A percentile compares a stretch with the other conserved stretches of the same genome.
These are phyloP conservation scores for Aspergillus homomorphus DNA, from an alignment of 495 filamentous ascomycete genomes.

Conservation along the genomic window DNA sequence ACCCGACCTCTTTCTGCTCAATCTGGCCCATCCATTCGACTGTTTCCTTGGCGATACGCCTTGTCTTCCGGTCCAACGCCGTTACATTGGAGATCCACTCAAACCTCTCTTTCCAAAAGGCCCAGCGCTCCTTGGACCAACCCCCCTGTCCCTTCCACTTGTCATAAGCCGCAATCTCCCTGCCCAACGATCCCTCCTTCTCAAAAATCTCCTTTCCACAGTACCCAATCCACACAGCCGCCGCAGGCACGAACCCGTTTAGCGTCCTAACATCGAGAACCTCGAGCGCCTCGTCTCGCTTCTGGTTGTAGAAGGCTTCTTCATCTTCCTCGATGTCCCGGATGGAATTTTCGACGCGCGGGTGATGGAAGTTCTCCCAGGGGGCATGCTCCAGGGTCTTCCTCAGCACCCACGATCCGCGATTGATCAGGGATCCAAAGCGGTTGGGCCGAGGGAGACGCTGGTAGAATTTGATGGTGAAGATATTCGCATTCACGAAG, in stretches of 20 bases:
- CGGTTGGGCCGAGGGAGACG: background rate
- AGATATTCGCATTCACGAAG: background rate
- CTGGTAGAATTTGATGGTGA: background rate
- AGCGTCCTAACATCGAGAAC: conserved; percentile 1
- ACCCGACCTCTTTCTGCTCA: no score
- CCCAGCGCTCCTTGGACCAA: conserved; percentile 4
- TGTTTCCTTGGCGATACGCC: background rate
- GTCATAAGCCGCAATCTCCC: no score
- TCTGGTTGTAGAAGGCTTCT: background rate
- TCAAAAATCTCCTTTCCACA: background rate
- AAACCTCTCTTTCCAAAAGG: conserved; percentile 10
- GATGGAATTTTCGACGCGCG: background rate
- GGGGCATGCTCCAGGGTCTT: background rate
- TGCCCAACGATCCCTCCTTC: background rate
- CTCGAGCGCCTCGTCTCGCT: conserved; percentile 1
- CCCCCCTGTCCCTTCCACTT: background rate
- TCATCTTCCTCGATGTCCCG: background rate
- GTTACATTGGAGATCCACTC: background rate
- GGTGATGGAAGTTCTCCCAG: background rate
- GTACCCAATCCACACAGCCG: conserved; percentile 2
- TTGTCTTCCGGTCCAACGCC: conserved; percentile 1
- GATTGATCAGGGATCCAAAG: background rate
- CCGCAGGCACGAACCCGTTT: background rate
- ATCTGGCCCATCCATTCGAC: background rate
- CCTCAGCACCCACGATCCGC: background rate